phyloP scores from a whole-genome alignment of 768 basidiomycete genomes.

The Rubroboletus pulcherrimus region DNA sequence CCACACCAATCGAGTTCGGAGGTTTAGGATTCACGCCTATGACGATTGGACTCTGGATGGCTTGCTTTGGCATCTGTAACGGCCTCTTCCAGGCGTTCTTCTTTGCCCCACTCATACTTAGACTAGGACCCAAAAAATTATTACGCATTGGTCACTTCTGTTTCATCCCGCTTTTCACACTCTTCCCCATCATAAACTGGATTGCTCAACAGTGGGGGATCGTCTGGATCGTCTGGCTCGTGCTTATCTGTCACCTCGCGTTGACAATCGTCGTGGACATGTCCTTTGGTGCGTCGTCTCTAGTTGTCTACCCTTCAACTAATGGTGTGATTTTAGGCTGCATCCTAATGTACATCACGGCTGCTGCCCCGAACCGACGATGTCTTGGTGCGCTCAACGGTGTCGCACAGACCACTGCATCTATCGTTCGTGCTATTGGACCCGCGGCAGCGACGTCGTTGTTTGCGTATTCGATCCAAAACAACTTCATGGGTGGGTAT shows the following conservation, averaged over 20 bases:
- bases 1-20: constrained; percentile 34
- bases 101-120: constrained; percentile 31
- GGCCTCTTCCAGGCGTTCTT: constrained; percentile 31
- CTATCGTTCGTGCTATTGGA: constrained; percentile 32
- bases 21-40: constrained; percentile 36
- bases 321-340: constrained; percentile 41
- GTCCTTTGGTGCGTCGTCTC: constrained; percentile 31
- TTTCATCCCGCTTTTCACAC: constrained; percentile 29
- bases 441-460: constrained; percentile 32
- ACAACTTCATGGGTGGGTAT: constrained; percentile 35
- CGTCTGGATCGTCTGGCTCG: constrained; percentile 24
- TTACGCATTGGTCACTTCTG: constrained; percentile 25
- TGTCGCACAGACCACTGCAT: constrained; percentile 28
- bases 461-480: constrained; percentile 36
- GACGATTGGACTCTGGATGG: constrained; percentile 37
- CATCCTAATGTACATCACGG: constrained; percentile 65
- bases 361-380: constrained; percentile 60
- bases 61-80: constrained; percentile 31
- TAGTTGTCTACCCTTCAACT: neutral
- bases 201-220: constrained; percentile 25
- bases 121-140: constrained; percentile 31
- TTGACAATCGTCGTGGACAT: constrained; percentile 27
- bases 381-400: constrained; percentile 72
- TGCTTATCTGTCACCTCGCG: constrained; percentile 24
- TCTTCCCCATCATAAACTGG: constrained; percentile 32